Percentiles rank a stretch among this genome's conserved stretches.
Evolutionary conservation across 768 basidiomycete species (phyloP).

Genomic region (Rhizopogon salebrosus): DNA sequence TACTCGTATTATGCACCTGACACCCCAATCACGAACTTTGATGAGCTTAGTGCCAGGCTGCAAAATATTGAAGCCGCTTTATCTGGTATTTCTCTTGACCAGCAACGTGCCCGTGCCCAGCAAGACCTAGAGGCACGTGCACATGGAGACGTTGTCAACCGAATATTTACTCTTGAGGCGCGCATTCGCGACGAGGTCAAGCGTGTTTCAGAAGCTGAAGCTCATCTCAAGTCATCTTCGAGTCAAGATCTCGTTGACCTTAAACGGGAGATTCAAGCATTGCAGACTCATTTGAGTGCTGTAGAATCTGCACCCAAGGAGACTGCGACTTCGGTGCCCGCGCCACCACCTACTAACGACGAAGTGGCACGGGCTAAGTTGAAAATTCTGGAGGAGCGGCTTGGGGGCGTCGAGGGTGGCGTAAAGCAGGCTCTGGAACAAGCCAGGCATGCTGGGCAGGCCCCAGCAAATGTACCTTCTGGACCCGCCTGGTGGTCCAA

Average conservation of each 20-base stretch:
- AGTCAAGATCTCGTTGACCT: conserved; percentile 43
- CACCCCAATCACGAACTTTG: conserved; percentile 55
- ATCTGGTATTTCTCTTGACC: conserved; percentile 52
- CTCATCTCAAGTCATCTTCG: conserved; percentile 38
- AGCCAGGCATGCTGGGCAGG: conserved; percentile 42
- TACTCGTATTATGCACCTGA: conserved; percentile 50
- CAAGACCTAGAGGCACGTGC: conserved; percentile 49
- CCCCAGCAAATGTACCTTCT: conserved; percentile 27
- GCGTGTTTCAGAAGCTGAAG: conserved; percentile 49
- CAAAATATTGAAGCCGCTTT: conserved; percentile 59
- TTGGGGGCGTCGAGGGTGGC: conserved; percentile 56
- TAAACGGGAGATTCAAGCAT: conserved; percentile 49
- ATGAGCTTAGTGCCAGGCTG: conserved; percentile 59
- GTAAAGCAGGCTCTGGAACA: conserved; percentile 71
- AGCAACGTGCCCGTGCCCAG: conserved; percentile 43
- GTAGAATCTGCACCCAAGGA: conserved; percentile 19
- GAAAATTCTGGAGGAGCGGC: conserved; percentile 54
- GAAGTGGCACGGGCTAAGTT: conserved; percentile 55
- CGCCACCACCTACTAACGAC: conserved; percentile 31
- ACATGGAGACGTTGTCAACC: conserved; percentile 47
- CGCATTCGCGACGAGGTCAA: conserved; percentile 42
- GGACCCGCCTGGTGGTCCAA: conserved; percentile 72
- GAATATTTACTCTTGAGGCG: conserved; percentile 53
- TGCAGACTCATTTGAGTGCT: conserved; percentile 39
- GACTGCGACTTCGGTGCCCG: conserved; percentile 10